Conservation (phyloP, 495 filamentous ascomycete genomes). For the Penicillium arizonense region DNA sequence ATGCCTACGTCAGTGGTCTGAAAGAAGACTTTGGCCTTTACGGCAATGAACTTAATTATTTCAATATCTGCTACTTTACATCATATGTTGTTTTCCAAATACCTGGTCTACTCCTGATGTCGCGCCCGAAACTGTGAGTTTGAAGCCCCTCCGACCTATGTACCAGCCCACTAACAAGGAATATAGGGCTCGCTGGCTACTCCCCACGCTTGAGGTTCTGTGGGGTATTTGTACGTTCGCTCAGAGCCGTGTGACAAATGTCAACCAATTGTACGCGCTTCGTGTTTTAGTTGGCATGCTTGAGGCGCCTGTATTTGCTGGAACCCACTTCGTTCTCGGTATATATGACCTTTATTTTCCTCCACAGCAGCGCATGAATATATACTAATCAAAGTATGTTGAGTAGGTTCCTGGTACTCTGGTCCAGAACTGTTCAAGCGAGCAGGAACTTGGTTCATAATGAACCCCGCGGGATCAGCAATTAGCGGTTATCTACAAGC, state of each 20-base stretch:
- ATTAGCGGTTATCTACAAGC: constrained; percentile 45
- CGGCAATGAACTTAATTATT: constrained; percentile 52
- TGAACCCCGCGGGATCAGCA: constrained; percentile 35
- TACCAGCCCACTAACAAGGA: background rate
- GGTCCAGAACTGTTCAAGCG: constrained; percentile 39
- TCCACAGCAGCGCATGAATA: background rate
- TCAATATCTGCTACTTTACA: constrained; percentile 38
- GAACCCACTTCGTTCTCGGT: constrained; percentile 41
- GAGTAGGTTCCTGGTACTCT: constrained; percentile 37
- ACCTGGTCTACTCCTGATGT: constrained; percentile 34
- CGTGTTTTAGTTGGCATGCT: constrained; percentile 53
- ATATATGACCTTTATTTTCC: background rate
- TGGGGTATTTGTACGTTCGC: constrained; percentile 32
- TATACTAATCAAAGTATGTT: background rate
- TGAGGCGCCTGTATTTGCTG: constrained; percentile 44
- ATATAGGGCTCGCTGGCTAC: constrained; percentile 34
- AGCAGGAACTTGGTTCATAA: constrained; percentile 37
- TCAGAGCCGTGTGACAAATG: constrained; percentile 35
- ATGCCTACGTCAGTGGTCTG: constrained; percentile 56
- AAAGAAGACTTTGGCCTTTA: constrained; percentile 59
- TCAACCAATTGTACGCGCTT: constrained; percentile 45
- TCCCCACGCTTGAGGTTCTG: constrained; percentile 31
- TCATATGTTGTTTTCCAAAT: constrained; percentile 42
- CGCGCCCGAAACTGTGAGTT: constrained; percentile 32
- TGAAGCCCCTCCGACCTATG: too few species aligned